These are phyloP conservation scores for Aureobasidium leucospermi DNA, from an alignment of 2,329 filamentous ascomycete species.

Conservation along the genomic window DNA sequence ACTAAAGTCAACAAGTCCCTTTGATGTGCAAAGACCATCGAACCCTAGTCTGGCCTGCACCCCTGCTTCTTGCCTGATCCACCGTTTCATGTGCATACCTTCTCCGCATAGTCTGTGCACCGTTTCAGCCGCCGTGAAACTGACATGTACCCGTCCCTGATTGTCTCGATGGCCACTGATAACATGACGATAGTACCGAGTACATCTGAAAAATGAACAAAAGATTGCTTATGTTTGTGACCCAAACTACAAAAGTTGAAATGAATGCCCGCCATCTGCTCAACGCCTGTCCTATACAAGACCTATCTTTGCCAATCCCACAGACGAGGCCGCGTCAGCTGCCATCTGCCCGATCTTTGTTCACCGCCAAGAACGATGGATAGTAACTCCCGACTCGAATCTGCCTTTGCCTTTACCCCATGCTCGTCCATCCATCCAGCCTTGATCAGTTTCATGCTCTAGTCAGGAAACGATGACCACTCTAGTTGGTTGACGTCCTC, in stretches of 20 bases:
- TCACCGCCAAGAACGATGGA: not conserved
- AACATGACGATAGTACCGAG: not conserved
- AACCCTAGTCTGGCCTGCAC: not conserved
- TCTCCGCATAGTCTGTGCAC: constrained; percentile 6
- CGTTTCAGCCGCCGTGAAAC: constrained; percentile 5
- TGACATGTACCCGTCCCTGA: not conserved
- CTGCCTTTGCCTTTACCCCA: not conserved
- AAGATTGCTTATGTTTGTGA: constrained; percentile 5
- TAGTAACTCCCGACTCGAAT: not conserved
- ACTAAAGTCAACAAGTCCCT: not conserved
- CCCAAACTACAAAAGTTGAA: not conserved
- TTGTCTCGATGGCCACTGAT: no score
- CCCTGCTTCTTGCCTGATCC: constrained; percentile 1
- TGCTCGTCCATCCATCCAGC: not conserved
- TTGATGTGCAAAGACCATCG: not conserved
- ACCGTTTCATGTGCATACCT: constrained; percentile 3
- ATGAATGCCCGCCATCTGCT: not conserved
- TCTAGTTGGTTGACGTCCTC: not conserved
- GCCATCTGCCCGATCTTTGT: not conserved
- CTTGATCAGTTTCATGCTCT: not conserved
- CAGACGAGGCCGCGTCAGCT: no score
- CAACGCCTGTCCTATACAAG: constrained; percentile 3
- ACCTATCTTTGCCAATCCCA: not conserved
- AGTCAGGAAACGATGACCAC: not conserved
- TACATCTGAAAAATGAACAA: not conserved